phyloP scores from a whole-genome alignment of 768 basidiomycete genomes.

The Boletus sp. region DNA sequence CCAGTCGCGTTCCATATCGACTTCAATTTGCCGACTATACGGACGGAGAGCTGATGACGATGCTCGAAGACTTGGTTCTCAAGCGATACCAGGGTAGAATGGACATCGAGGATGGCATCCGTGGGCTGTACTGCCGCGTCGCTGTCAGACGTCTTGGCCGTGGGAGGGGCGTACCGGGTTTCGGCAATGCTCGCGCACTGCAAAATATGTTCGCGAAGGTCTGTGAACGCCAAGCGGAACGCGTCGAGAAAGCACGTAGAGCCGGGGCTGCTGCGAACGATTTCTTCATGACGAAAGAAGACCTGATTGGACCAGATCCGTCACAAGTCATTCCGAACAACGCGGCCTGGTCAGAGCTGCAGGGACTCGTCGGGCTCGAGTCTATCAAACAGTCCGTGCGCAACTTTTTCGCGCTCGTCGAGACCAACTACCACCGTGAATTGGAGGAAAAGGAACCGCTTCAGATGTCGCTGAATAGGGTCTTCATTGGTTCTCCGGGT shows the following conservation, averaged over 20 bases:
- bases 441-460: slow-evolving; percentile 53
- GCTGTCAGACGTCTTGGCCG: slow-evolving; percentile 18
- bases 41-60: slow-evolving; percentile 53
- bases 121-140: slow-evolving; percentile 51
- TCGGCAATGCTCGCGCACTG: slow-evolving; percentile 67
- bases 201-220: slow-evolving; percentile 49
- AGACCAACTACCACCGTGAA: slow-evolving; percentile 60
- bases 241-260: slow-evolving; percentile 43
- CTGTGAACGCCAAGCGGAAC: slow-evolving; percentile 50
- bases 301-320: slow-evolving; percentile 67
- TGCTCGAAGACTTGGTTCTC: slow-evolving; percentile 49
- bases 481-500: slow-evolving; percentile 67
- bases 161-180: slow-evolving; percentile 41
- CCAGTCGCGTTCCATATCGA: slow-evolving; percentile 63
- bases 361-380: slow-evolving; percentile 51
- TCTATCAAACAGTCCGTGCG: slow-evolving; percentile 55
- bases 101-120: slow-evolving; percentile 52
- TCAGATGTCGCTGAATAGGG: slow-evolving; percentile 57
- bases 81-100: slow-evolving; percentile 49
- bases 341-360: slow-evolving; percentile 50
- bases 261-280: slow-evolving; percentile 44
- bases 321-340: slow-evolving; percentile 45
- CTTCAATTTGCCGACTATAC: slow-evolving; percentile 62
- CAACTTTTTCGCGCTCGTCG: slow-evolving; percentile 44
- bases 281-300: slow-evolving; percentile 49